These are phyloP conservation scores for Epicoccum nigrum DNA, from an alignment of 2,329 filamentous ascomycete species.

Conservation along the genomic window DNA sequence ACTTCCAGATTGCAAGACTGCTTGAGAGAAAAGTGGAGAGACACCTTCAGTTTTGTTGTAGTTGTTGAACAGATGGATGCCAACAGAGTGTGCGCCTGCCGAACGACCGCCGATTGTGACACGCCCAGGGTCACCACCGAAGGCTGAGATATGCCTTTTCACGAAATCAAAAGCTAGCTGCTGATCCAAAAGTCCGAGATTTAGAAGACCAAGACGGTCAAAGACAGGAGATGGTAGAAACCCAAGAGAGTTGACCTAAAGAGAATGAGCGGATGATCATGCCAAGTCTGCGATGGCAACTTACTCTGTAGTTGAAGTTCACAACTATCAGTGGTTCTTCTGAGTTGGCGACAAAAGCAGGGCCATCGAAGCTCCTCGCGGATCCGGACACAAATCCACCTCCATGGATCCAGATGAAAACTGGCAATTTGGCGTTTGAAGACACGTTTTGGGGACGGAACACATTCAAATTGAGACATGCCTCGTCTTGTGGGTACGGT, in stretches of 20 bases:
- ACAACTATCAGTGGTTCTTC: conserved; percentile 33
- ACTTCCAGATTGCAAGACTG: conserved; percentile 36
- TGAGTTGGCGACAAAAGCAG: conserved; percentile 33
- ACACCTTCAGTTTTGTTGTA: conserved; percentile 31
- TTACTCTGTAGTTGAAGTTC: conserved; percentile 37
- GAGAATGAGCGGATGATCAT: no score
- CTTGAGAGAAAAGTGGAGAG: conserved; percentile 34
- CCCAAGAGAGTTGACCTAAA: conserved; percentile 33
- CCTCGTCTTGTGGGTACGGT: conserved; percentile 26
- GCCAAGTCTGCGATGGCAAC: no score
- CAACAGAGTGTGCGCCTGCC: conserved; percentile 41
- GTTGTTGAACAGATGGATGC: conserved; percentile 39
- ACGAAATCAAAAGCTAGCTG: conserved; percentile 42
- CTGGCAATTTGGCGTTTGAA: conserved; percentile 27
- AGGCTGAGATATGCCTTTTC: conserved; percentile 46
- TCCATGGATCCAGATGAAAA: conserved; percentile 42
- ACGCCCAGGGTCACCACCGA: conserved; percentile 47
- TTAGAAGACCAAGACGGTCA: conserved; percentile 33
- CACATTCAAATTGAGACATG: conserved; percentile 38
- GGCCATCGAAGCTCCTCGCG: conserved; percentile 35
- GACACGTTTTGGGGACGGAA: conserved; percentile 28
- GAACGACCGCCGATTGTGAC: conserved; percentile 49
- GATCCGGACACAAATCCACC: conserved; percentile 29
- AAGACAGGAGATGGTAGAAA: conserved; percentile 34
- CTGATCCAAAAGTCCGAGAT: conserved; percentile 36